These are phyloP conservation scores for Diplodia intermedia DNA, from an alignment of 2,329 filamentous ascomycete species.

Conservation along the genomic window DNA sequence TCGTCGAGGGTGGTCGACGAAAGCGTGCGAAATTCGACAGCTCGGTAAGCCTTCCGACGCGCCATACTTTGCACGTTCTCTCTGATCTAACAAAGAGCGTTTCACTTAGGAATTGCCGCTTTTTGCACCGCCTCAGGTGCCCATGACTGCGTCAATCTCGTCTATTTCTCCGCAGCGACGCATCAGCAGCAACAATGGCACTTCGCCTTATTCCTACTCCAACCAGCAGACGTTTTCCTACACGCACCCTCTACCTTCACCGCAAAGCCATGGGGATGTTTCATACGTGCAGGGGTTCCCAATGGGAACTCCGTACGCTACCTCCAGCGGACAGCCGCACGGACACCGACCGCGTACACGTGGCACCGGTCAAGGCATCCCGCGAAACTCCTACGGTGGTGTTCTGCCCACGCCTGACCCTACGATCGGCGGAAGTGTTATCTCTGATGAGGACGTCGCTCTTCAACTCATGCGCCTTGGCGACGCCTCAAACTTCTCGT, in stretches of 20 bases:
- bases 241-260: slow-evolving; percentile 79
- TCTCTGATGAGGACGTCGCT: slow-evolving; percentile 97
- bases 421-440: slow-evolving; percentile 88
- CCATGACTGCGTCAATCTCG: slow-evolving; percentile 93
- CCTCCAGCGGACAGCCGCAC: slow-evolving; percentile 43
- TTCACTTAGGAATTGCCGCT: slow-evolving; percentile 82
- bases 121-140: slow-evolving; percentile 82
- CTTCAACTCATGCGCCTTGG: slow-evolving; percentile 96
- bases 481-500: slow-evolving; percentile 88
- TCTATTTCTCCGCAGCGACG: slow-evolving; percentile 92
- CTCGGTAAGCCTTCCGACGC: slow-evolving; percentile 73
- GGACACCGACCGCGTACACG: slow-evolving; percentile 47
- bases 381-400: slow-evolving; percentile 57
- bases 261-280: slow-evolving; percentile 70
- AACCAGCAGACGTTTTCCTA: slow-evolving; percentile 82
- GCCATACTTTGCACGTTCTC: slow-evolving; percentile 32
- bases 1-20: slow-evolving; percentile 93
- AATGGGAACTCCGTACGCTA: slow-evolving; percentile 47
- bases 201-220: slow-evolving; percentile 75
- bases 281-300: slow-evolving; percentile 44
- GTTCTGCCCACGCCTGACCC: slow-evolving; percentile 82
- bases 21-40: slow-evolving; percentile 96
- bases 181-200: slow-evolving; percentile 73
- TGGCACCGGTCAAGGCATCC: slow-evolving; percentile 48
- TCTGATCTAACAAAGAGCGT: slow-evolving; percentile 33